A percentile compares a stretch with the other conserved stretches of the same genome.
phyloP scores from a whole-genome alignment of 2,329 filamentous ascomycete genomes.

The Colletotrichum lupini region DNA sequence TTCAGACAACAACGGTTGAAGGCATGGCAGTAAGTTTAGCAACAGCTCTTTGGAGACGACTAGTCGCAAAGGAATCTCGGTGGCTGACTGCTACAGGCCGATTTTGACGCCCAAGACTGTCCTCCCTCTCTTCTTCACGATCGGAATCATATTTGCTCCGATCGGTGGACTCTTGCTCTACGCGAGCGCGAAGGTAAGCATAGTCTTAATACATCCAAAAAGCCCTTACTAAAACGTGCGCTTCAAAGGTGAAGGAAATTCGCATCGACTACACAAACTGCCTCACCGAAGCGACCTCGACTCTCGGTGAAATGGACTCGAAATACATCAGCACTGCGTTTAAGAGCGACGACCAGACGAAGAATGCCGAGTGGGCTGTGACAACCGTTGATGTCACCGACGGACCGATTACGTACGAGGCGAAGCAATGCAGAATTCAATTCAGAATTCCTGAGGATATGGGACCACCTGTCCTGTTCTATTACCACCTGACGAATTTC shows the following conservation, averaged over 20 bases:
- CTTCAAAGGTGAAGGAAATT: slow-evolving; percentile 83
- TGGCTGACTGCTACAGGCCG: slow-evolving; percentile 67
- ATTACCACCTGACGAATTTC: slow-evolving; percentile 97
- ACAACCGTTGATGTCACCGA: slow-evolving; percentile 52
- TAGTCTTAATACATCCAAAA: neutral
- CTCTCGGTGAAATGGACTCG: slow-evolving; percentile 61
- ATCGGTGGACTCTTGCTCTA: slow-evolving; percentile 89
- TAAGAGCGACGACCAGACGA: slow-evolving; percentile 62
- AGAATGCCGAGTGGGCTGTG: slow-evolving; percentile 55
- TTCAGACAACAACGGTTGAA: slow-evolving; percentile 97
- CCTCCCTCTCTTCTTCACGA: slow-evolving; percentile 87
- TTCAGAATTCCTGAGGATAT: slow-evolving; percentile 86
- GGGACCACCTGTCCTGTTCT: slow-evolving; percentile 85
- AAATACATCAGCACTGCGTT: slow-evolving; percentile 76
- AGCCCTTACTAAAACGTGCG: slow-evolving; percentile 3
- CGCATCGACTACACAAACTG: slow-evolving; percentile 92
- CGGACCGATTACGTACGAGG: slow-evolving; percentile 48
- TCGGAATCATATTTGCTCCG: slow-evolving; percentile 92
- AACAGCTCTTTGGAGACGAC: slow-evolving; percentile 21
- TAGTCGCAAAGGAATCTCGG: neutral
- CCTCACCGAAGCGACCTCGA: slow-evolving; percentile 61
- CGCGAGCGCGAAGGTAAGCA: slow-evolving; percentile 80
- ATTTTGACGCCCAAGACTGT: slow-evolving; percentile 96
- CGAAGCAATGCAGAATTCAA: slow-evolving; percentile 75
- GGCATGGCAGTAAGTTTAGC: slow-evolving; percentile 90